Conservation (phyloP, 2,329 filamentous ascomycete genomes). For the Fusarium duplospermum region DNA sequence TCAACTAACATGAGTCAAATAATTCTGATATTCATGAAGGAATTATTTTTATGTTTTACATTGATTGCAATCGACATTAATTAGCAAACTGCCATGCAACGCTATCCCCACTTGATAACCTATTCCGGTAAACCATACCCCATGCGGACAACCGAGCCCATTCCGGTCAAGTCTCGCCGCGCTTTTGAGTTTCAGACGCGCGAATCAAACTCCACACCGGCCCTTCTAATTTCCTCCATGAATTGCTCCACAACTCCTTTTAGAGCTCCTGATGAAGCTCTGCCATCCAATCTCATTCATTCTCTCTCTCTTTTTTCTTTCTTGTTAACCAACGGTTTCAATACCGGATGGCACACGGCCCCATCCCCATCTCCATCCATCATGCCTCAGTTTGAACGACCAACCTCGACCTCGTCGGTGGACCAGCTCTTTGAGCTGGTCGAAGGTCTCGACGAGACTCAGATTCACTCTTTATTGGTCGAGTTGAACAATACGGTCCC, state of each 20-base stretch:
- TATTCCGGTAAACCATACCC: background rate
- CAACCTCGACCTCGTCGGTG: slow-evolving; percentile 22
- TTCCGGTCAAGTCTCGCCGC: background rate
- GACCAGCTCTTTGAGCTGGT: slow-evolving; percentile 40
- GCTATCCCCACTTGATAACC: background rate
- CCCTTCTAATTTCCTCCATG: slow-evolving; percentile 10
- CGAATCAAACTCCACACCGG: slow-evolving; percentile 7
- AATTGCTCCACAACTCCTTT: background rate
- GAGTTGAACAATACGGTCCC: slow-evolving; percentile 39
- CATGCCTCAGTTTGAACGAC: slow-evolving; percentile 1
- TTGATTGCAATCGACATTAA: background rate
- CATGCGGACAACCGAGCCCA: background rate
- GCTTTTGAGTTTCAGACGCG: slow-evolving; percentile 7
- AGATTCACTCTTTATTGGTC: slow-evolving; percentile 35
- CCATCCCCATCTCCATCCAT: slow-evolving; percentile 1
- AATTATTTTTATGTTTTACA: background rate
- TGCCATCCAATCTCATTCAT: background rate
- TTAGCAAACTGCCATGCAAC: background rate
- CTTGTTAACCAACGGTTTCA: background rate
- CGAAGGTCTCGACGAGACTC: slow-evolving; percentile 33
- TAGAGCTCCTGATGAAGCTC: background rate
- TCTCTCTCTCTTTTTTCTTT: background rate
- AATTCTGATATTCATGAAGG: background rate
- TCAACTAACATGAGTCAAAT: background rate
- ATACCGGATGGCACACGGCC: background rate